Conservation (phyloP, 768 basidiomycete genomes). For the Cystobasidiopsis lactophilus region DNA sequence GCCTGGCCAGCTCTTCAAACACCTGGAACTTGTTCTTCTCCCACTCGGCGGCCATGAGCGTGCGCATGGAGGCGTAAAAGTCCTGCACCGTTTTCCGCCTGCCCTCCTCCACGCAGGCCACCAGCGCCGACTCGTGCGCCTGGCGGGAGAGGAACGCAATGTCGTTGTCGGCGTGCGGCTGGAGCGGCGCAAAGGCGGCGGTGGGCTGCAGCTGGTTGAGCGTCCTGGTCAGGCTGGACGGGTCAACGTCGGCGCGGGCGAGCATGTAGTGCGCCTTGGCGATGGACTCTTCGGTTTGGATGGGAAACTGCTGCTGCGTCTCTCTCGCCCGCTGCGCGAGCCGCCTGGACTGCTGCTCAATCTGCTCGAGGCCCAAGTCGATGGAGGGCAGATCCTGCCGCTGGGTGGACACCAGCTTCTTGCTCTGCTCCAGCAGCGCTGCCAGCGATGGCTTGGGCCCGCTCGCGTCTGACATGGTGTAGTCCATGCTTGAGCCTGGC, state of each 20-base stretch:
- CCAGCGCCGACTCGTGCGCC: slow-evolving; percentile 81
- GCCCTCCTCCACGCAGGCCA: slow-evolving; percentile 79
- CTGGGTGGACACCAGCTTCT: slow-evolving; percentile 4
- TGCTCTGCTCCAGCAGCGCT: slow-evolving; percentile 16
- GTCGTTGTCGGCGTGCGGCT: slow-evolving; percentile 81
- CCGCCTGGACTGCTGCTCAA: slow-evolving; percentile 73
- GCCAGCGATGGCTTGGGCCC: slow-evolving; percentile 15
- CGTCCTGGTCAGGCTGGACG: slow-evolving; percentile 57
- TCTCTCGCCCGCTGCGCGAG: slow-evolving; percentile 26
- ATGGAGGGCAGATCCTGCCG: slow-evolving; percentile 68
- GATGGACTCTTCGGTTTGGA: slow-evolving; percentile 37
- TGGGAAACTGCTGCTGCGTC: slow-evolving; percentile 31
- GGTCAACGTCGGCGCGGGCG: slow-evolving; percentile 82
- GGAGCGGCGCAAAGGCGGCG: slow-evolving; percentile 67
- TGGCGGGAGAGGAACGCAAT: slow-evolving; percentile 72
- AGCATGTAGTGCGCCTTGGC: slow-evolving; percentile 55
- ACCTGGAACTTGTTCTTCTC: slow-evolving; percentile 72
- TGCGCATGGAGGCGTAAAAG: slow-evolving; percentile 60
- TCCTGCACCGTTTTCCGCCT: slow-evolving; percentile 61
- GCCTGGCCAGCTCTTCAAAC: slow-evolving; percentile 58
- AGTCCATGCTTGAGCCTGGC: no score
- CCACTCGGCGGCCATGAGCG: slow-evolving; percentile 58
- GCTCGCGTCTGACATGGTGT: no score
- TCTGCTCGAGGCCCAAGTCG: slow-evolving; percentile 74
- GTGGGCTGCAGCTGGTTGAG: slow-evolving; percentile 64